Evolutionary conservation across 2,329 filamentous ascomycete genomes (phyloP), one percentile per base, ranked within the genome.

Genomic region (Diaporthe amygdali): DNA sequence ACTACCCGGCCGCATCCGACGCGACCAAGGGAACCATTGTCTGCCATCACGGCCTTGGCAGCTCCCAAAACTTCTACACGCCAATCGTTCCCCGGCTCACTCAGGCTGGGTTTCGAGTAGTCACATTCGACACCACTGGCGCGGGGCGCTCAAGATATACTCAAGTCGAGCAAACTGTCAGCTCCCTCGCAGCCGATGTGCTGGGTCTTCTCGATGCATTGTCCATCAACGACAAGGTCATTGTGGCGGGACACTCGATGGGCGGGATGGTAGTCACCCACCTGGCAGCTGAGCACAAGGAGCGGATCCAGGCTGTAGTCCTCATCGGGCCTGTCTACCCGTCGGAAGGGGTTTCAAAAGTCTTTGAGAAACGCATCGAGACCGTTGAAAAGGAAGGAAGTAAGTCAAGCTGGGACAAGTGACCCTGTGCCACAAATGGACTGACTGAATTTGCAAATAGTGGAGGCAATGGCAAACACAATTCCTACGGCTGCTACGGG

Each of bases 211-310:
- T 92, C 70, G 84, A 89, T 69, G 79, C 81, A 6, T 77, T 93
- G 6, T 76, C 81, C 0, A 82, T 92, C 25, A 27, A 25, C n/a
- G 74, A 83, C 7, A 86, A 88, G 69, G 85, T 87, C 2, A 80
- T 92, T 2, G 84, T 89, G 2, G 87, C 91, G 1, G 92, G 92
- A 0, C 91, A 93, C 76, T 92, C 90, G 0, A 93, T 94, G 91
- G 91, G 91, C 32, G 90, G 90, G 0, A 87, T 93, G 6, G 86
- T 92, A 1, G 91, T 88, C 1, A 87, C 87, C 25, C 83, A 89
- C 55, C 79, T 93, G 6, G 90, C 90, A 0, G 83, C 86, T 0
- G 74, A 75, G 46, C 72, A 85, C 5, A 82, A 85, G 0, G 79
- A 77, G 14, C 41, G 69, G 20, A 52, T 71, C 14, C 52, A 68